phyloP scores from a whole-genome alignment of 2,329 filamentous ascomycete genomes.

The Pseudogymnoascus verrucosus region DNA sequence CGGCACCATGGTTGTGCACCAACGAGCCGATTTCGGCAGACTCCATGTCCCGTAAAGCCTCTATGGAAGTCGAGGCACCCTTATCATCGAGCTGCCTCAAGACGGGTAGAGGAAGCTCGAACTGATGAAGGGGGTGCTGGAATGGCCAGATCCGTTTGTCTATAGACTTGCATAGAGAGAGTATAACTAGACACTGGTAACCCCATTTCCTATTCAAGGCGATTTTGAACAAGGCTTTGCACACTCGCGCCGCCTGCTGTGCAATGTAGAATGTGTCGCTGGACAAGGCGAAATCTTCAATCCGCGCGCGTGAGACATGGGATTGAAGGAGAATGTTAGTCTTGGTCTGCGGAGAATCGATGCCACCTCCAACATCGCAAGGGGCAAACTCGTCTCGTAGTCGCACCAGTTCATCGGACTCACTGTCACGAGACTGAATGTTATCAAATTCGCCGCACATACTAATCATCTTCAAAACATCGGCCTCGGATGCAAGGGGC shows the following conservation, averaged over 20 bases:
- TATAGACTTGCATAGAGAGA: constrained; percentile 93
- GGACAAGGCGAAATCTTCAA: constrained; percentile 87
- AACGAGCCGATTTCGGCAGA: constrained; percentile 79
- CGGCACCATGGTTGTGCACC: constrained; percentile 85
- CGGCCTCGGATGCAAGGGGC: constrained; percentile 76
- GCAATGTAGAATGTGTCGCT: constrained; percentile 94
- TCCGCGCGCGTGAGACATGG: constrained; percentile 78
- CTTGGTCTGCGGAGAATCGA: constrained; percentile 72
- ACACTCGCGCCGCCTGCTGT: constrained; percentile 91
- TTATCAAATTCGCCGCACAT: constrained; percentile 98
- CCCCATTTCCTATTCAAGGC: constrained; percentile 93
- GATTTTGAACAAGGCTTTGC: constrained; percentile 93
- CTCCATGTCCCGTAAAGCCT: constrained; percentile 88
- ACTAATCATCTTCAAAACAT: constrained; percentile 91
- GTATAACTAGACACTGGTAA: constrained; percentile 81
- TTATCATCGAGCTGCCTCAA: constrained; percentile 81
- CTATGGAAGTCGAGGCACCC: constrained; percentile 63
- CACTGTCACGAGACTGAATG: constrained; percentile 83
- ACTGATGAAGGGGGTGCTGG: constrained; percentile 90
- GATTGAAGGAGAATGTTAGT: constrained; percentile 93
- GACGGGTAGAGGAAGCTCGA: constrained; percentile 78
- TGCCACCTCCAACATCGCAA: constrained; percentile 69
- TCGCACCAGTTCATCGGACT: constrained; percentile 75
- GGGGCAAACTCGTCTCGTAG: constrained; percentile 64
- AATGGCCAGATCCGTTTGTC: constrained; percentile 94